phyloP scores from a whole-genome alignment of 345 rosid genomes.

The Fremontodendron californicum region DNA sequence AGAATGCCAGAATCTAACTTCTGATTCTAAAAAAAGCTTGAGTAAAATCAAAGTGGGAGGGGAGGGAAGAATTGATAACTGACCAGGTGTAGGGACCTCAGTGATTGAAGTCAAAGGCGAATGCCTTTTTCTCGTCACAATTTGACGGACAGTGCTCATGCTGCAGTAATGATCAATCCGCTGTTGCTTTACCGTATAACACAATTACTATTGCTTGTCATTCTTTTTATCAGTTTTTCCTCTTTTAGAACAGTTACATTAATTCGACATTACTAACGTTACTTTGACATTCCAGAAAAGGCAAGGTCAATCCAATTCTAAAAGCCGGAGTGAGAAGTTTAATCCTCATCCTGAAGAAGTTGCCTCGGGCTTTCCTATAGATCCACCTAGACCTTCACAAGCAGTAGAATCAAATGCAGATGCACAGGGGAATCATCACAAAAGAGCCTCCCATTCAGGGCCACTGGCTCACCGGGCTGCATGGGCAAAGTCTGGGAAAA shows the following conservation, averaged over 20 bases:
- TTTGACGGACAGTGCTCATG: not conserved
- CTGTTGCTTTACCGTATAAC: not conserved
- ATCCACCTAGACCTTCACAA: conserved; percentile 88
- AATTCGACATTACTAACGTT: not conserved
- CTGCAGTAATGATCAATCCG: not conserved
- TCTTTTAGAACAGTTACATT: not conserved
- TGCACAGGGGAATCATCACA: conserved; percentile 57
- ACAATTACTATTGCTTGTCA: not conserved
- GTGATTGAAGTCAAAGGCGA: not conserved
- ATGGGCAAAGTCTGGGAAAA: conserved; percentile 65
- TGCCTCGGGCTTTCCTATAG: conserved; percentile 96
- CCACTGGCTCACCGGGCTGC: conserved; percentile 79
- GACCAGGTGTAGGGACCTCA: not conserved
- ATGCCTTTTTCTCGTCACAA: not conserved
- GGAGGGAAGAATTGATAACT: not conserved
- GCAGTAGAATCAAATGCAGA: conserved; percentile 55
- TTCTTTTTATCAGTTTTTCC: not conserved
- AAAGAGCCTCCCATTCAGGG: conserved; percentile 89
- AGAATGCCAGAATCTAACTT: not conserved
- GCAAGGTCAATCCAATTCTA: conserved; percentile 60
- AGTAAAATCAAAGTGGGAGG: not conserved
- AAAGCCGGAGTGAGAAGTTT: conserved; percentile 95
- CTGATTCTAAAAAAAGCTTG: not conserved
- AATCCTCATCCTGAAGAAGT: conserved; percentile 94
- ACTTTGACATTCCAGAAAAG: conserved; percentile 65